Percentiles rank a stretch among this genome's conserved stretches.
Evolutionary conservation across 2,329 filamentous ascomycete genomes (phyloP).

Genomic region (Rugonectria rugulosa): DNA sequence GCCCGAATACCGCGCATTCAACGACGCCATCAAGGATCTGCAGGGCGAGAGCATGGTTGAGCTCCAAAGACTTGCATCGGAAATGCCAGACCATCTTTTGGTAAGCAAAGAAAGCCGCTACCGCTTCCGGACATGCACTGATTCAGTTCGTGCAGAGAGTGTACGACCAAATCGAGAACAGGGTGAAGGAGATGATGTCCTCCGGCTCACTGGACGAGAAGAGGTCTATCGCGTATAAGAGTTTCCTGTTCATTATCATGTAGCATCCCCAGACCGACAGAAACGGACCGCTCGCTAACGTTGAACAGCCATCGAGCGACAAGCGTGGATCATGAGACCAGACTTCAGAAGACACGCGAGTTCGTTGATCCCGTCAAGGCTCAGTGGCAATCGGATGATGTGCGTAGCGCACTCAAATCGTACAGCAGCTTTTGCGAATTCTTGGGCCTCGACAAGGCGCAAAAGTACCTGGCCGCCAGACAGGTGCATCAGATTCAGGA

Average conservation of each 20-base stretch:
- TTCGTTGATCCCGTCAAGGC: constrained; percentile 85
- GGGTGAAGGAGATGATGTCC: constrained; percentile 80
- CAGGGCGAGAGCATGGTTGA: constrained; percentile 87
- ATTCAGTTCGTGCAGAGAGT: constrained; percentile 62
- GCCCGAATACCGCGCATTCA: constrained; percentile 75
- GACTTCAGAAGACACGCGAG: constrained; percentile 73
- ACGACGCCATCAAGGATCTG: constrained; percentile 88
- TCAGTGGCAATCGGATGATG: constrained; percentile 77
- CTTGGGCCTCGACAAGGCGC: constrained; percentile 80
- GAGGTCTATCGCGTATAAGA: constrained; percentile 83
- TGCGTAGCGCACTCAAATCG: constrained; percentile 74
- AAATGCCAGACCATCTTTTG: constrained; percentile 90
- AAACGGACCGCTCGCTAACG: constrained; percentile 18
- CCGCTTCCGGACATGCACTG: constrained; percentile 1
- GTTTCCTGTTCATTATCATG: constrained; percentile 93
- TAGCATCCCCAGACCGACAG: constrained; percentile 46
- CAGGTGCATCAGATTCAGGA: constrained; percentile 80
- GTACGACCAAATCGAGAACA: constrained; percentile 85
- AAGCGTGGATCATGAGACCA: constrained; percentile 73
- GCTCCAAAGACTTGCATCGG: constrained; percentile 84
- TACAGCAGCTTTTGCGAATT: constrained; percentile 82
- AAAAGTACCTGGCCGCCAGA: constrained; percentile 77
- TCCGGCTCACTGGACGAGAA: constrained; percentile 80
- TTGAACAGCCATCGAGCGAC: constrained; percentile 75
- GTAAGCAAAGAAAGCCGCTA: constrained; percentile 51